Evolutionary conservation across 441 rosid species (phyloP).

Genomic region (Populus hybrid): DNA sequence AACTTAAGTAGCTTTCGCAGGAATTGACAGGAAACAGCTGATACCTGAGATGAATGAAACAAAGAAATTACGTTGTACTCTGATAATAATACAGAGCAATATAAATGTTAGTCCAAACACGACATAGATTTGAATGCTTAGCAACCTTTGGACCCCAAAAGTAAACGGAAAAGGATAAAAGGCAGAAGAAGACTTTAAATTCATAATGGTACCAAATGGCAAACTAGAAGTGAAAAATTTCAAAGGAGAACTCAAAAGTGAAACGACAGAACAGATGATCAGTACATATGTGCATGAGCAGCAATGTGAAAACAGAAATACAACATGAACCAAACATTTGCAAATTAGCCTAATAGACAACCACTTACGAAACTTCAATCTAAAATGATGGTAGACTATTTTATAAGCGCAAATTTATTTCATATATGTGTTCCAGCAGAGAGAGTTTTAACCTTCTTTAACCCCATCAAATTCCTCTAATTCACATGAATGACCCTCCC

Average conservation of each 20-base stretch:
- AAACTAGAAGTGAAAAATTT: not conserved
- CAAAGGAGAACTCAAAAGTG: not conserved
- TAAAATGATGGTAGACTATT: not conserved
- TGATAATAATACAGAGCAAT: not conserved
- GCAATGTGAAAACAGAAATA: not conserved
- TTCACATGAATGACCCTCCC: not conserved
- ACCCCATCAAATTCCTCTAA: not conserved
- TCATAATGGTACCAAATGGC: not conserved
- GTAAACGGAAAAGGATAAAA: not conserved
- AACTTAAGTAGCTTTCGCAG: not conserved
- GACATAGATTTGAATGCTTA: not conserved
- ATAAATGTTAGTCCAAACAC: not conserved
- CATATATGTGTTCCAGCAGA: not conserved
- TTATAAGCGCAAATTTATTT: not conserved
- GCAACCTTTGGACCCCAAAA: not conserved
- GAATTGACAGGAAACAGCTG: constrained; percentile 6
- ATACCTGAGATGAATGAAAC: constrained; percentile 25
- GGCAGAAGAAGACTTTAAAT: not conserved
- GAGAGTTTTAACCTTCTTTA: not conserved
- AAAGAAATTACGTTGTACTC: not conserved
- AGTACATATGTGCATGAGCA: not conserved
- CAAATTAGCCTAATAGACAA: not conserved
- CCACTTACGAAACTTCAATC: not conserved
- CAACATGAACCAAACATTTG: not conserved
- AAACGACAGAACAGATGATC: not conserved